Base-by-base conservation (phyloP, 176 grass and related monocot species). In the Zoysia japonica region DNA sequence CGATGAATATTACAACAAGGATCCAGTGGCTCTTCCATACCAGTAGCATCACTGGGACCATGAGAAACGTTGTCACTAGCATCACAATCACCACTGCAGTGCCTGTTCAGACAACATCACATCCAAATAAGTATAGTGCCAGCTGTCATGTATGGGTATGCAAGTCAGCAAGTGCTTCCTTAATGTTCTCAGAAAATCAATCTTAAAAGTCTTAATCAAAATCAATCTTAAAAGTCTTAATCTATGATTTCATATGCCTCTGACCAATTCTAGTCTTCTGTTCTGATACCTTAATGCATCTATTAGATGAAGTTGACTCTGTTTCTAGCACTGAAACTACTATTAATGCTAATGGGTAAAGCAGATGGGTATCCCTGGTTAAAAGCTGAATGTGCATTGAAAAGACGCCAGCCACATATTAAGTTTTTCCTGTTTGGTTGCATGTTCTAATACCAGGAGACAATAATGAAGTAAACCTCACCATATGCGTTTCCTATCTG, bases 401-500 rank as follows among this genome's bases (percentile, higher is more conserved):
- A 57, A 82, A 20, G 6, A 15, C 41, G 10, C 67, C 55, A 59
- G 11, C 35, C 36, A 35, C 50, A 37, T 5, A 69, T 56, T 35
- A 28, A 28, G 28, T 28, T 28, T 28, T 78, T 46, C 51, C 3
- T 72, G 55, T 55, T 67, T 38, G 42, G 17, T 68, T 59, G 65
- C 67, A 77, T 69, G 39, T 45, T 76, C 11, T 61, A 75, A 77
- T 20, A 82, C 38, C 54, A 72, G 11, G 56, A 62, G 16, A 56
- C 5, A 37, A 28, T 71, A 47, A 74, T 20, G 57, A 61, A 42
- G 76, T 42, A 86, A 83, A 79, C 16, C 86, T 87, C 48, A 97
- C 94, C 94, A 49, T 97, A 97, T 75, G 94, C 94, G 78, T 93
- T 97, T 80, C 87, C 94, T 49, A 97, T 97, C 76, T 89, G 85